Evolutionary conservation across 257 asterid species (phyloP).

Genomic region (Verbascum thapsus): DNA sequence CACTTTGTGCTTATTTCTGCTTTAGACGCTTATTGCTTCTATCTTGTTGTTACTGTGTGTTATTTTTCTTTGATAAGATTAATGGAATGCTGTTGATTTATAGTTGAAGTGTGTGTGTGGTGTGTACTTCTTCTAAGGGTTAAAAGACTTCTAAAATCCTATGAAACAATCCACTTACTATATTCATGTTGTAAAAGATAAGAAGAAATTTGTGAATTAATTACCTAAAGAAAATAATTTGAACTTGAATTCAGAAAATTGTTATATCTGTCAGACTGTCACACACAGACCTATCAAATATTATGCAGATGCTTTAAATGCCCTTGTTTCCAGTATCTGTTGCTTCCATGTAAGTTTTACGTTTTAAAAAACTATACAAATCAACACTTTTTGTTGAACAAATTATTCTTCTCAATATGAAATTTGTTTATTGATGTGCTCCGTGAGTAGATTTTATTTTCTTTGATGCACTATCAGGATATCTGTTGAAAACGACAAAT

Average conservation of each 20-base stretch:
- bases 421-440: not conserved
- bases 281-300: too few species aligned
- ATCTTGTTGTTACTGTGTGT: conserved; percentile 8
- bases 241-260: conserved; percentile 6
- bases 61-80: not conserved
- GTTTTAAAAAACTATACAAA: not conserved
- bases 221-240: conserved; percentile 11
- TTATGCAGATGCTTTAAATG: not conserved
- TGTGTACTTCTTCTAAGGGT: too few species aligned
- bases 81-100: conserved; percentile 15
- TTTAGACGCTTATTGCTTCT: conserved; percentile 14
- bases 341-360: not conserved
- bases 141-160: too few species aligned
- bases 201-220: not conserved
- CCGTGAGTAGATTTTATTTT: not conserved
- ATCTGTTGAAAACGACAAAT: not conserved
- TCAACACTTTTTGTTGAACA: not conserved
- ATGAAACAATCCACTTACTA: too few species aligned
- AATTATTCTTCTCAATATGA: not conserved
- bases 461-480: not conserved
- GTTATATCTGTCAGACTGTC: not conserved
- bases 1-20: conserved; percentile 3
- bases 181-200: too few species aligned
- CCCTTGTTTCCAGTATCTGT: not conserved
- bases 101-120: conserved; percentile 6